Evolutionary conservation across 768 basidiomycete species (phyloP), one percentile per base, ranked within the genome.

Genomic region (Russula brevipes): DNA sequence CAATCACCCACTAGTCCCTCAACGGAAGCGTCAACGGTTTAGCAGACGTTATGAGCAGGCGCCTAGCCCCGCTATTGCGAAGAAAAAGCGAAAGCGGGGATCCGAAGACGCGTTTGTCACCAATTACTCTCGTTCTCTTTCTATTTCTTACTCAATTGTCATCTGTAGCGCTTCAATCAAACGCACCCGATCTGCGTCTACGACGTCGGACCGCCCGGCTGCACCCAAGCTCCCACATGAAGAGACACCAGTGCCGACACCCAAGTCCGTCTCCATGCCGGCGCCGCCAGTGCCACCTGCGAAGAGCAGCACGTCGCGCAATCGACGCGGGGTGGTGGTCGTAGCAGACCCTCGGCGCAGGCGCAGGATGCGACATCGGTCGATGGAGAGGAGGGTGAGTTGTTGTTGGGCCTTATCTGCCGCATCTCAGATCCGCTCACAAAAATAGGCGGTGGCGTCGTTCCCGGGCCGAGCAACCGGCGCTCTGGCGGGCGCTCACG

Each of bases 131-230:
- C 11, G 10, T 57, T 45, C 53, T 14, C 10, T 35, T 16, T 35
- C 17, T 69, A 69, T 54, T 72, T 57, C 17, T 62, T 39, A 65
- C 50, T 16, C 19, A 39, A 31, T 57, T 19, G 3, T 33, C 42
- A 56, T 47, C 44, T 68, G 14, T 70, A 86, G 83, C 60, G 72
- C 69, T 45, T 74, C 82, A 57, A 84, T 85, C 74, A 91, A 91
- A 75, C 85, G 88, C 47, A 87, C 86, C 36, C 80, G 89, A 75
- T 92, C 90, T 47, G 82, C 84, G 52, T 91, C 90, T 35, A 85
- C 81, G 44, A 77, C 79, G 5, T 91, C 89, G 45, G 86, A 91
- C 71, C 81, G 75, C 24, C 77, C 75, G 35, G 76, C 78, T 60
- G 75, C 70, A 50, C 73, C 78, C 44, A 72, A 74, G 19, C 73